Conservation (phyloP, 768 basidiomycete genomes). For the Lactifluus volemus region DNA sequence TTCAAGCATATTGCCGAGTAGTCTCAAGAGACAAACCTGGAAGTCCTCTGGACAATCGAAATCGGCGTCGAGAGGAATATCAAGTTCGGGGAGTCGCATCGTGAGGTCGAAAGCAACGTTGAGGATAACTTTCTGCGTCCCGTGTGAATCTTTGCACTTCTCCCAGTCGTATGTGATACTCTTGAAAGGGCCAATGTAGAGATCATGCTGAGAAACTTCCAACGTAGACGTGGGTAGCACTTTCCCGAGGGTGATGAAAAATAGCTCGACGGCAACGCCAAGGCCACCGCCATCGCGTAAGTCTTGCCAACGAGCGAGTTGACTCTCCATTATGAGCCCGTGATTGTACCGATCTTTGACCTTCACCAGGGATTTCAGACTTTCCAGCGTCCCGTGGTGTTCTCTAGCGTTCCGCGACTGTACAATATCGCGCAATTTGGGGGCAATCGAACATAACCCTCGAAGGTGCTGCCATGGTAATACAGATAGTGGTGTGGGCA, state of each 20-base stretch:
- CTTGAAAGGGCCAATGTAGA: background rate
- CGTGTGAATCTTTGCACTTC: background rate
- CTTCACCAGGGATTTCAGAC: no score
- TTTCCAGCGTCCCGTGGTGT: no score
- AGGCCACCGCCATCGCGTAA: background rate
- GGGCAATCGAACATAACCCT: no score
- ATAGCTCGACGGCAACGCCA: background rate
- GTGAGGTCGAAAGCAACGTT: background rate
- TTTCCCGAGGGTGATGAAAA: background rate
- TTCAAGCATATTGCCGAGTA: background rate
- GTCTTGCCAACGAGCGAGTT: background rate
- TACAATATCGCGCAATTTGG: no score
- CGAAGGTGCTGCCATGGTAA: no score
- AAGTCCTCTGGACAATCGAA: background rate
- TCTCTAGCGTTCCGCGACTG: no score
- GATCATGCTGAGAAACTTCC: background rate
- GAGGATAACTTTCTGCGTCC: background rate
- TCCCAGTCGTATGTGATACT: background rate
- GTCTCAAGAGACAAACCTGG: background rate
- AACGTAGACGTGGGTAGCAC: background rate
- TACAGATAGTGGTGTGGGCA: no score
- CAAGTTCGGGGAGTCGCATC: no score
- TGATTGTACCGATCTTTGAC: no score
- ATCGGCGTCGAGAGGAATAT: background rate
- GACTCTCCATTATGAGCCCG: background rate